phyloP scores from a whole-genome alignment of 116 monocot genomes.

The Zostera marina region DNA sequence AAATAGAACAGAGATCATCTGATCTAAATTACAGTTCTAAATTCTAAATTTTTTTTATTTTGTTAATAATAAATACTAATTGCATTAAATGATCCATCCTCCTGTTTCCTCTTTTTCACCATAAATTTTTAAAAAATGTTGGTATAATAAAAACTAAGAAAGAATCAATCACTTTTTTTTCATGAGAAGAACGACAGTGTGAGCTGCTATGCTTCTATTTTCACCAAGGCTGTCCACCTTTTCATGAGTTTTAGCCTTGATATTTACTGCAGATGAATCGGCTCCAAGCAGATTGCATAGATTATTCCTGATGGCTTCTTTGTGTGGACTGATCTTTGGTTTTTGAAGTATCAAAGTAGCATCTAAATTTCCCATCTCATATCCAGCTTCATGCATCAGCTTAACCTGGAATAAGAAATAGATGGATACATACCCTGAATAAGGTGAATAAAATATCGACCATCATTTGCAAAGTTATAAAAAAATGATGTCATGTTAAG shows the following conservation, averaged over 20 bases:
- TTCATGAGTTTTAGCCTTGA: constrained; percentile 95
- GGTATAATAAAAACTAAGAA: neutral
- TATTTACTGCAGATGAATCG: constrained; percentile 76
- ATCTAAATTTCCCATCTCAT: constrained; percentile 90
- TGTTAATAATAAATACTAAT: too few species aligned
- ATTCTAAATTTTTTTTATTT: too few species aligned
- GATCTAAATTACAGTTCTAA: too few species aligned
- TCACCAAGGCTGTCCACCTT: constrained; percentile 97
- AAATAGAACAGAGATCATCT: too few species aligned
- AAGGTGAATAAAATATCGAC: too few species aligned
- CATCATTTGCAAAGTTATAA: too few species aligned
- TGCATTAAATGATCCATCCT: too few species aligned
- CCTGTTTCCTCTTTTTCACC: too few species aligned
- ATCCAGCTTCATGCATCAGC: constrained; percentile 87
- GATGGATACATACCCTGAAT: too few species aligned
- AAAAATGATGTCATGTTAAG: too few species aligned
- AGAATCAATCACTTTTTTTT: constrained; percentile 41
- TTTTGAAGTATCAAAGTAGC: constrained; percentile 85
- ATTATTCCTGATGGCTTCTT: constrained; percentile 71
- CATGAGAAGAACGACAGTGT: constrained; percentile 89
- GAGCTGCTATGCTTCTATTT: constrained; percentile 89
- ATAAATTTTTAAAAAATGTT: too few species aligned
- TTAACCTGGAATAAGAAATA: constrained; percentile 32
- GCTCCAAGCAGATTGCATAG: constrained; percentile 67
- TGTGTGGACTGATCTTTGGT: constrained; percentile 89